These are phyloP conservation scores for Rehmannia glutinosa DNA, from an alignment of 257 asterid genomes.

Conservation along the genomic window DNA sequence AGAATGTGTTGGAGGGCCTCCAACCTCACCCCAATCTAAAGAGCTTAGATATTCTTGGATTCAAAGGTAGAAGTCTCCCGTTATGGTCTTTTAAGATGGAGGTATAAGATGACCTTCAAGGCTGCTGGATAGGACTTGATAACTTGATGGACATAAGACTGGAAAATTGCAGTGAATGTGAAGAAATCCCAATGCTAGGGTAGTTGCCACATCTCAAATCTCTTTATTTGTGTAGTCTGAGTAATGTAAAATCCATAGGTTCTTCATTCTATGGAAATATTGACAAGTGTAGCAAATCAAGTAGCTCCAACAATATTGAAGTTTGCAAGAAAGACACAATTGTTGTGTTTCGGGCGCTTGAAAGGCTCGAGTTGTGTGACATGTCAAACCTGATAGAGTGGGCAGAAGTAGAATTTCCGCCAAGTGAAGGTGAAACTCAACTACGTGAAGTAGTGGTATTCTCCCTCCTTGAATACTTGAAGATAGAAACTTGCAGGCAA, in stretches of 20 bases:
- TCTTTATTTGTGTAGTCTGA: not conserved
- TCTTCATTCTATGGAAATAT: not conserved
- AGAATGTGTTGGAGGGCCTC: constrained; percentile 35
- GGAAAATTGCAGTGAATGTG: not conserved
- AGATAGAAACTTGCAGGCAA: not conserved
- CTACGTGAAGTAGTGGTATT: constrained; percentile 5
- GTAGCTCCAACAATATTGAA: too few relatives aligned
- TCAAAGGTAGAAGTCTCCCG: constrained; percentile 9
- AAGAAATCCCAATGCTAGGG: not conserved
- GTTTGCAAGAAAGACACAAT: too few relatives aligned
- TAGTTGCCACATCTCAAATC: not conserved
- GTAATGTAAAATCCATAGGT: not conserved
- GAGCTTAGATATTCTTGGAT: constrained; percentile 10
- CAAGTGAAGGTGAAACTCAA: not conserved
- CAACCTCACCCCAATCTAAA: constrained; percentile 26
- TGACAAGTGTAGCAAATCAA: not conserved
- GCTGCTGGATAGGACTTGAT: not conserved
- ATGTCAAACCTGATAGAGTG: not conserved
- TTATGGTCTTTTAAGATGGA: constrained; percentile 10
- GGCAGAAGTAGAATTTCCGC: not conserved
- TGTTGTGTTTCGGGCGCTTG: constrained; percentile 24
- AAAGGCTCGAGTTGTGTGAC: constrained; percentile 15
- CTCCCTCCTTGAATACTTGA: constrained; percentile 20
- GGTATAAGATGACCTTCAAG: not conserved
- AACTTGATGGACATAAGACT: not conserved